phyloP scores from a whole-genome alignment of 2,329 filamentous ascomycete genomes.

The Aureobasidium leucospermi region DNA sequence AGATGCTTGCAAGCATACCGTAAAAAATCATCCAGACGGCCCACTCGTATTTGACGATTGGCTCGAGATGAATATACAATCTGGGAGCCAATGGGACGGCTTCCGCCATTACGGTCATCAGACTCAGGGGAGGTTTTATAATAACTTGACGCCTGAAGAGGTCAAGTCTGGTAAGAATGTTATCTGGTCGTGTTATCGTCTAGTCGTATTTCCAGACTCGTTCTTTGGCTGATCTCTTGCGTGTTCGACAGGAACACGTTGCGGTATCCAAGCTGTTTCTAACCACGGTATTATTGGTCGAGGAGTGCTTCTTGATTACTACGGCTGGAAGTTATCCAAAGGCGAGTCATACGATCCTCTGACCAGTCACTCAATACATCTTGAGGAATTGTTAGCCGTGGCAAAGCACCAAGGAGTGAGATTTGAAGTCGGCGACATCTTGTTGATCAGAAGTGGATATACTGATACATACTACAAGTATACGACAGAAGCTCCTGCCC shows the following conservation, averaged over 20 bases:
- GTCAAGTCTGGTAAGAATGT: constrained; percentile 33
- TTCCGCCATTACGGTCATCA: constrained; percentile 39
- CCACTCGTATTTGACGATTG: constrained; percentile 35
- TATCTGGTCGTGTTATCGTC: too few species aligned
- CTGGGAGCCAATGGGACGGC: constrained; percentile 40
- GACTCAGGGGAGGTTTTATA: constrained; percentile 34
- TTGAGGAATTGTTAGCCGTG: constrained; percentile 46
- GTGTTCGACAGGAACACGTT: not conserved
- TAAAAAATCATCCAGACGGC: constrained; percentile 35
- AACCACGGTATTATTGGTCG: constrained; percentile 37
- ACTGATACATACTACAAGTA: constrained; percentile 53
- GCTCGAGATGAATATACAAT: constrained; percentile 43
- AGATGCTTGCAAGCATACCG: constrained; percentile 47
- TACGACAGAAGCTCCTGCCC: constrained; percentile 15
- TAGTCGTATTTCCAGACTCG: too few species aligned
- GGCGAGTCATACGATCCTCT: constrained; percentile 36
- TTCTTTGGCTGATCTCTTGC: not conserved
- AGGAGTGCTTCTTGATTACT: constrained; percentile 38
- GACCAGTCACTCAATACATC: constrained; percentile 35
- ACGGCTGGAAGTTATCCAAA: constrained; percentile 32
- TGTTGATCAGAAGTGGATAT: constrained; percentile 58
- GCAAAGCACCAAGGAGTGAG: constrained; percentile 52
- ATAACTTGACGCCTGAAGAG: constrained; percentile 33
- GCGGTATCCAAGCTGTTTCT: constrained; percentile 25
- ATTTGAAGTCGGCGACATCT: constrained; percentile 47